A percentile compares a stretch with the other conserved stretches of the same genome.
These are phyloP conservation scores for Phytophthora boehmeriae DNA, from an alignment of 352 stramenopile species.

Conservation along the genomic window DNA sequence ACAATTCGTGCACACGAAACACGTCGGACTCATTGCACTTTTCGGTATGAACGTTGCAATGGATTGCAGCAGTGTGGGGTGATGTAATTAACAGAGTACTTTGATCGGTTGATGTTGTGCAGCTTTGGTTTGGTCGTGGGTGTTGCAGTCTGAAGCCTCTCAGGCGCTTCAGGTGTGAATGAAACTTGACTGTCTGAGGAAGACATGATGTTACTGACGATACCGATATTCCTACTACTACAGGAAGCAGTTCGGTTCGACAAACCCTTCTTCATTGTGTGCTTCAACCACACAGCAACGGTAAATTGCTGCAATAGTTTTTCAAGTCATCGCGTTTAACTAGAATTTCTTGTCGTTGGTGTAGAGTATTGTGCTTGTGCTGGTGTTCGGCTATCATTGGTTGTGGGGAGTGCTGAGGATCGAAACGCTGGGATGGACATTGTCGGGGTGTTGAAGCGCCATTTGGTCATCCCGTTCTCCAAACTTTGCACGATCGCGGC, in stretches of 20 bases:
- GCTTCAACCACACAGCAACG: constrained; percentile 57
- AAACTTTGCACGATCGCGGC: constrained; percentile 41
- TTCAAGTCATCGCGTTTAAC: too few relatives aligned
- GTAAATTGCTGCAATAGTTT: too few relatives aligned
- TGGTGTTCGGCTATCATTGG: constrained; percentile 43
- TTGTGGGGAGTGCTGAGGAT: constrained; percentile 18
- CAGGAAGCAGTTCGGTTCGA: constrained; percentile 43
- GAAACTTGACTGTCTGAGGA: neutral
- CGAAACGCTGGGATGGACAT: constrained; percentile 20
- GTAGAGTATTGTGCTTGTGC: constrained; percentile 39
- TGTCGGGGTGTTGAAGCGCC: constrained; percentile 28
- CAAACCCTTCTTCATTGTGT: constrained; percentile 69
- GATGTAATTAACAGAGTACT: neutral
- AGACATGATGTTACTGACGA: neutral
- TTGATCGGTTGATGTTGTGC: neutral
- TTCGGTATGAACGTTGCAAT: constrained; percentile 15
- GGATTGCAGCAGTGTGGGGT: too few relatives aligned
- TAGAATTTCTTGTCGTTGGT: neutral
- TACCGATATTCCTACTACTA: too few relatives aligned
- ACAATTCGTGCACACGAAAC: constrained; percentile 7
- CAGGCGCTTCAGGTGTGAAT: constrained; percentile 14
- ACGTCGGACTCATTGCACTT: constrained; percentile 19
- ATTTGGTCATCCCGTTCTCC: constrained; percentile 39
- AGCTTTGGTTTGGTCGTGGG: constrained; percentile 16
- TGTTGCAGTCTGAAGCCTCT: constrained; percentile 11